Evolutionary conservation across 805 yeast species (phyloP).

Genomic region (Sungouiella blattae): DNA sequence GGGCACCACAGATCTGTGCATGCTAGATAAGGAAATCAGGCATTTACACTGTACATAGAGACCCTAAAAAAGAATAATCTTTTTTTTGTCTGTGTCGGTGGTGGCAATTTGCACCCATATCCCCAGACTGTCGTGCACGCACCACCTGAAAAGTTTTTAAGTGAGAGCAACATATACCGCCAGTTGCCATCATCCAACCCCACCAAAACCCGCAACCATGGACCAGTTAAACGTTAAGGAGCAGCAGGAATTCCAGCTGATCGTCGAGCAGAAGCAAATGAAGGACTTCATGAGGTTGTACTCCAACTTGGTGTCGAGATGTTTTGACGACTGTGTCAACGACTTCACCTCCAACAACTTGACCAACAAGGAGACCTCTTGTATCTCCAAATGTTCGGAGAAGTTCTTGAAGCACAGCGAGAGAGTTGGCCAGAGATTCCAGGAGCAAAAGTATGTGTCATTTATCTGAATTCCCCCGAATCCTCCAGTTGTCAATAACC

Average conservation of each 20-base stretch:
- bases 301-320: constrained; percentile 92
- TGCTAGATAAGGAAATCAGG: constrained; percentile 19
- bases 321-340: constrained; percentile 96
- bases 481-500: too few relatives aligned
- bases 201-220: constrained; percentile 62
- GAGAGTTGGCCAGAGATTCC: constrained; percentile 98
- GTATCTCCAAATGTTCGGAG: constrained; percentile 91
- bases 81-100: too few relatives aligned
- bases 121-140: neutral
- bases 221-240: constrained; percentile 93
- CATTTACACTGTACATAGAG: neutral
- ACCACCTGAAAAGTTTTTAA: constrained; percentile 12
- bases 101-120: too few relatives aligned
- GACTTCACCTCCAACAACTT: constrained; percentile 93
- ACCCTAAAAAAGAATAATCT: neutral
- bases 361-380: constrained; percentile 77
- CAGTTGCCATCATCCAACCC: neutral
- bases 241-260: constrained; percentile 93
- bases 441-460: constrained; percentile 75
- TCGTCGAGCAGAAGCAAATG: constrained; percentile 97
- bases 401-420: constrained; percentile 97
- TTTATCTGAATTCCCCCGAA: neutral
- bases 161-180: constrained; percentile 7
- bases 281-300: constrained; percentile 96
- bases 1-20: constrained; percentile 49